Base-by-base conservation (phyloP, 2,329 filamentous ascomycete genomes). In the Fusarium compactum region DNA sequence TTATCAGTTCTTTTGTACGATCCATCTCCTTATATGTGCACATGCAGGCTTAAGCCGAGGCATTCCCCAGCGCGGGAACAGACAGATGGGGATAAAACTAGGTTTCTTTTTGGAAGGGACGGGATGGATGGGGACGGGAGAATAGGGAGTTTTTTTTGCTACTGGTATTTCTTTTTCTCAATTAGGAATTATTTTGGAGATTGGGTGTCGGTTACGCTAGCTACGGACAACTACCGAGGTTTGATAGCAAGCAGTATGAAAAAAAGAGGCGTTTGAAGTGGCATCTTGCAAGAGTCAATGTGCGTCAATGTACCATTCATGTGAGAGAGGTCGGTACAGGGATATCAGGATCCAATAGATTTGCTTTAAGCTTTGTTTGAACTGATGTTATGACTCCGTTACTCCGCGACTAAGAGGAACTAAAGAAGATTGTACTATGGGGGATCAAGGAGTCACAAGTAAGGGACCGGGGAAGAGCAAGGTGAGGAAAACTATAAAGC, bases 401-500 rank as follows among this genome's bases (percentile, higher is more conserved):
- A 40, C 63, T 44, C 64, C 61, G 66, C 63, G 54, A 67, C 59
- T 50, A 62, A 58, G 65, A 54, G 54, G 58, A 16, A 59, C 61
- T 70, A 68, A 34, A 10, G 53, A 64, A 65, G 20, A 58, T 59
- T 46, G 62, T 50, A 64, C 43, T 48, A 60, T 44, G 50, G 58
- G 58, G 46, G 50, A 69, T 56, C 62, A 66, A 52, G 58, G 47
- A 64, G 50, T 69, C 57, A 63, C 58, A 53, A 48, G 51, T 56
- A 24, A 63, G 48, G n/a, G 40, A 45, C 46, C 29, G 27, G 53
- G 60, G 45, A 27, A 34, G 50, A 56, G 30, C 40, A 38, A 51
- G 29, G 34, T 56, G 53, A 45, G 40, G 51, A 73, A 73, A 75
- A 75, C 71, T 75, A 75, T 75, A 75, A 75, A 75, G 71, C 65